Base-by-base conservation (phyloP, 768 basidiomycete species). In the Pleurotus ostreatus region DNA sequence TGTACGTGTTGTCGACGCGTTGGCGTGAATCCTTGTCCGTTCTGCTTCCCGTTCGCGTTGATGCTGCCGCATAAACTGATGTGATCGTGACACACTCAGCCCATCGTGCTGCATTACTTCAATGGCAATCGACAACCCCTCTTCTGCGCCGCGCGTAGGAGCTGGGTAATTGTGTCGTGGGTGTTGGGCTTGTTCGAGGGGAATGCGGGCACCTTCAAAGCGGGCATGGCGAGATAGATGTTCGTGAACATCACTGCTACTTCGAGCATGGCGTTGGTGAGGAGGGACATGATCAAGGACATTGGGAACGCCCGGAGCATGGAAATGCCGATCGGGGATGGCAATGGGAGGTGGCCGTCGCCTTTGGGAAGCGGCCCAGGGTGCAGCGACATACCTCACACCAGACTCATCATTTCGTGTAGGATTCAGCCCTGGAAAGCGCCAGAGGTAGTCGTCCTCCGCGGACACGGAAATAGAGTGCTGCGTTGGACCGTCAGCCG, bases 21-120 rank as follows among this genome's bases (percentile, higher is more conserved):
- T 38, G 9, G 34, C 13, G 9, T 44, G 13, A 9, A 44, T 16
- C 20, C 16, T 49, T 25, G 30, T 7, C 22, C 30, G 43, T 5
- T 60, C 30, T 8, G 3, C 30, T 34, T 34, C 55, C 18, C 62
- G 57, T n/a, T 66, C 67, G 47, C 60, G 60, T 18, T 65, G 70
- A 46, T 56, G 65, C 16, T 66, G 68, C 8, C 62, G 58, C 16
- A 69, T 63, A 13, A 71, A 45, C 45, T 72, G 72, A 15, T 68
- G 63, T 0, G 72, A 68, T 37, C 74, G 71, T 16, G 59, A 54
- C 7, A 56, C 20, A 49, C 61, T 66, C 3, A 63, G 57, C 1
- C 67, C 68, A 46, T 74, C 71, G 4, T 61, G 63, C 26, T 71
- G 66, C 16, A 76, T 60, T 11, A 70, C 64, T 15, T 71, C 68